Conservation (phyloP, 768 basidiomycete genomes). For the Pulveroboletus ravenelii region DNA sequence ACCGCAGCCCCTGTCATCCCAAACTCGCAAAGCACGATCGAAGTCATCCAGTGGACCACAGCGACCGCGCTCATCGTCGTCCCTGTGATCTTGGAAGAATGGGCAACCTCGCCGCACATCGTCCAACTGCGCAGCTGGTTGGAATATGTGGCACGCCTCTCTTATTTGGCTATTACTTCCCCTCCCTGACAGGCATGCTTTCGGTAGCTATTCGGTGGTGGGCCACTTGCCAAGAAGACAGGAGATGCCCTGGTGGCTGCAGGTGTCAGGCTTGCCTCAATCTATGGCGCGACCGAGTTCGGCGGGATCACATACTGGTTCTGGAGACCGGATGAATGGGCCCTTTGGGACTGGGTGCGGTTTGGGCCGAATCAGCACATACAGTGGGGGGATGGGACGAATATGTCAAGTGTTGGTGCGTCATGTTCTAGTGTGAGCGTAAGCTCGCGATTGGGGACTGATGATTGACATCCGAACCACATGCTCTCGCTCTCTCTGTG, state of each 20-base stretch:
- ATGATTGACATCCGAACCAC: neutral
- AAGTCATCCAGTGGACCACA: constrained; percentile 12
- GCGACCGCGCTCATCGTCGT: constrained; percentile 14
- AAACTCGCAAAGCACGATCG: constrained; percentile 19
- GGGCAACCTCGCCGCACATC: constrained; percentile 14
- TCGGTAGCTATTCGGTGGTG: constrained; percentile 33
- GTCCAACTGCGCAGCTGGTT: constrained; percentile 17
- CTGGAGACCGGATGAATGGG: constrained; percentile 15
- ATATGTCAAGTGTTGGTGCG: constrained; percentile 35
- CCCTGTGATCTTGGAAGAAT: constrained; percentile 23
- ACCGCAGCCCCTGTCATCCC: constrained; percentile 17
- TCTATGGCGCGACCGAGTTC: constrained; percentile 40
- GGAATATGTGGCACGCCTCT: constrained; percentile 17
- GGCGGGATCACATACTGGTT: constrained; percentile 16
- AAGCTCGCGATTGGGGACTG: neutral
- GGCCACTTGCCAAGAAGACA: constrained; percentile 32
- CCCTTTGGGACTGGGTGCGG: constrained; percentile 34
- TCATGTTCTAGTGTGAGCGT: neutral
- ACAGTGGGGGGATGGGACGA: constrained; percentile 38
- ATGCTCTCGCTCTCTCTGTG: neutral
- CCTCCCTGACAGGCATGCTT: neutral
- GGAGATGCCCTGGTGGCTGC: constrained; percentile 33
- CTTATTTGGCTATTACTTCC: neutral
- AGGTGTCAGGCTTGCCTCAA: constrained; percentile 36
- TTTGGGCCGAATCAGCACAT: constrained; percentile 21